Evolutionary conservation across 192 early-diverging fungal species (phyloP), one percentile per base, ranked within the genome.

Genomic region (Rhizophagus sp.): DNA sequence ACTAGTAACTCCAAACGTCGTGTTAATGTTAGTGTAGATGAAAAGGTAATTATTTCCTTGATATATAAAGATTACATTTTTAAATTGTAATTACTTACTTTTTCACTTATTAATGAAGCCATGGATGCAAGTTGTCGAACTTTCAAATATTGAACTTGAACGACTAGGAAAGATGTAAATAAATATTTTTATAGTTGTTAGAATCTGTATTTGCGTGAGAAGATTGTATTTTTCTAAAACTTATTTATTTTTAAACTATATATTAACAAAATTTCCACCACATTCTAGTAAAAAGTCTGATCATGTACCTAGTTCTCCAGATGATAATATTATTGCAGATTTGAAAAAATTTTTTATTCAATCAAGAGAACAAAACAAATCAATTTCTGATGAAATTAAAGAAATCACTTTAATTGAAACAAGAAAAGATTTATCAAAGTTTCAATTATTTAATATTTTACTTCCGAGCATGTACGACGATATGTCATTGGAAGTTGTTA

Each of bases 361-460:
- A 30, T 76, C 72, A 4, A 63, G 33, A 64, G 80, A 69, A 75
- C 69, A 83, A 75, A 77, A 82, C 47, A 78, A 85, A 82, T 78
- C 84, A 22, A 75, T 89, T 50, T 83, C 88, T 9, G 89, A 89
- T 4, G 88, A 92, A 81, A 87, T 93, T 63, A 95, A 95, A 79
- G 93, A 96, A 79, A 89, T 95, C 49, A 96, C 94, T 5, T 91
- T 93, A 17, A 74, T 95, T 10, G 95, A 96, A 85, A 95, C 95
- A 87, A 91, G 93, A 61, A 90, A 96, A 82, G 92, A 91, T 78
- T 83, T 96, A 76, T 86, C 88, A 73, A 96, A 96, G 86, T 89
- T 88, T 67, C 93, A 95, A 82, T 81, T 96, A 36, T 89, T 94
- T 49, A 87, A 87, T 73, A 85, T 94, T 7, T 83, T 95, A 41